Evolutionary conservation across 495 filamentous ascomycete species (phyloP).

Genomic region (Tuber magnatum): DNA sequence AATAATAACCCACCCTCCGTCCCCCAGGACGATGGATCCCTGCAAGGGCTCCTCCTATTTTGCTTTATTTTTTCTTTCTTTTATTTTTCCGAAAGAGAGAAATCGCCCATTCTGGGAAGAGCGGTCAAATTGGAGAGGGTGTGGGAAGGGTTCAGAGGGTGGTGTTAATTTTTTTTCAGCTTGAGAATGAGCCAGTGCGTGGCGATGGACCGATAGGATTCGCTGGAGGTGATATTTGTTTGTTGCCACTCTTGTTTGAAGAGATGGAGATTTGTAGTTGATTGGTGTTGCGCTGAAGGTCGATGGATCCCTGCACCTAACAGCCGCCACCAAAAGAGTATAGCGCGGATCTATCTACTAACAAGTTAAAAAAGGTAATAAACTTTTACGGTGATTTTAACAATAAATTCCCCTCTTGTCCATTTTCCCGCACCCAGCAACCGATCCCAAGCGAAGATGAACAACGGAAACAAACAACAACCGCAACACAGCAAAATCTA

Average conservation of each 20-base stretch:
- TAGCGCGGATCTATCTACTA: conserved; percentile 26
- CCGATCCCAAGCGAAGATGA: neutral
- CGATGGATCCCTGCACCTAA: conserved; percentile 24
- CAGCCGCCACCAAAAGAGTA: conserved; percentile 25
- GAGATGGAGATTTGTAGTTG: conserved; percentile 21
- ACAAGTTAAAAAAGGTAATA: conserved; percentile 2
- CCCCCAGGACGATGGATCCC: conserved; percentile 24
- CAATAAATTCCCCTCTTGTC: neutral
- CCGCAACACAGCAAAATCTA: neutral
- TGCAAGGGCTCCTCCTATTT: conserved; percentile 22
- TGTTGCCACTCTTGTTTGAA: conserved; percentile 34
- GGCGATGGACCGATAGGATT: conserved; percentile 25
- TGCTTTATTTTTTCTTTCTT: conserved; percentile 26
- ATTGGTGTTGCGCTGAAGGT: conserved; percentile 27
- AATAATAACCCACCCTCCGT: conserved; percentile 24
- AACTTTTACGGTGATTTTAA: neutral
- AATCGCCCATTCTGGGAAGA: neutral
- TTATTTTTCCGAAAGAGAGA: conserved; percentile 2
- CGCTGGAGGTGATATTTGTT: conserved; percentile 30
- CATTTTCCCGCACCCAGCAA: neutral
- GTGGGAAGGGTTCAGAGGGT: neutral
- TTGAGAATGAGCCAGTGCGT: conserved; percentile 26
- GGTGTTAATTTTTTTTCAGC: conserved; percentile 28
- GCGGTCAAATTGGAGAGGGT: neutral
- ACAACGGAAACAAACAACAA: neutral